Percentiles rank a stretch among this genome's conserved stretches.
Evolutionary conservation across 805 yeast genomes (phyloP).

Genomic region (Spencermartinsiella europaea): DNA sequence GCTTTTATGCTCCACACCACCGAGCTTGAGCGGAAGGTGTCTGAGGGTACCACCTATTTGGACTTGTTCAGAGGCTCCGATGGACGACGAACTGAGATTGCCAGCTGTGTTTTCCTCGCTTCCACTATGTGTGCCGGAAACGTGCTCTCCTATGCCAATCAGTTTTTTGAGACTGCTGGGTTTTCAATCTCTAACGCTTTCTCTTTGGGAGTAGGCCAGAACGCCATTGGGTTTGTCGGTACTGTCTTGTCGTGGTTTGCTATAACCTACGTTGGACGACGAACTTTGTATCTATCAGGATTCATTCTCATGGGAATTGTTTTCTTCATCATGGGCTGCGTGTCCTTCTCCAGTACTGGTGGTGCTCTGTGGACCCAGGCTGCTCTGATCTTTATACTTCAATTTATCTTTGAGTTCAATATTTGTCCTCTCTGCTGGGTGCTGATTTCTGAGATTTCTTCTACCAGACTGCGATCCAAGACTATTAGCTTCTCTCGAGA

Average conservation of each 20-base stretch:
- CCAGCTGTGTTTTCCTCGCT: slow-evolving; percentile 39
- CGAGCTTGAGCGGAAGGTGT: slow-evolving; percentile 10
- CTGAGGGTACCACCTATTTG: slow-evolving; percentile 10
- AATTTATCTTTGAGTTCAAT: slow-evolving; percentile 41
- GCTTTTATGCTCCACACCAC: slow-evolving; percentile 36
- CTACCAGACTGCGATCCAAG: slow-evolving; percentile 39
- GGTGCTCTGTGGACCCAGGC: slow-evolving; percentile 32
- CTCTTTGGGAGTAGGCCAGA: slow-evolving; percentile 42
- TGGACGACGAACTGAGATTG: slow-evolving; percentile 32
- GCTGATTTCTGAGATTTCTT: slow-evolving; percentile 39
- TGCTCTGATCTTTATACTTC: slow-evolving; percentile 40
- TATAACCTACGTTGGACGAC: slow-evolving; percentile 21
- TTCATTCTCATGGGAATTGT: slow-evolving; percentile 33
- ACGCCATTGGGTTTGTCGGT: slow-evolving; percentile 43
- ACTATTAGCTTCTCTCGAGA: slow-evolving; percentile 39
- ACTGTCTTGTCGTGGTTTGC: slow-evolving; percentile 28
- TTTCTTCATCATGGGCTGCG: slow-evolving; percentile 30
- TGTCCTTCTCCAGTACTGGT: slow-evolving; percentile 32
- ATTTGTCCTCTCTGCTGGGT: slow-evolving; percentile 41
- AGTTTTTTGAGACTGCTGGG: slow-evolving; percentile 45
- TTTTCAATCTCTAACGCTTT: slow-evolving; percentile 30
- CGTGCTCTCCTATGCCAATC: slow-evolving; percentile 35
- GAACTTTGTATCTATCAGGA: slow-evolving; percentile 30
- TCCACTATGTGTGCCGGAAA: slow-evolving; percentile 39
- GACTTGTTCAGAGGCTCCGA: slow-evolving; percentile 16